Evolutionary conservation across 1,139 yeast species (phyloP), one percentile per base, ranked within the genome.

Genomic region (Kodamaea ohmeri): DNA sequence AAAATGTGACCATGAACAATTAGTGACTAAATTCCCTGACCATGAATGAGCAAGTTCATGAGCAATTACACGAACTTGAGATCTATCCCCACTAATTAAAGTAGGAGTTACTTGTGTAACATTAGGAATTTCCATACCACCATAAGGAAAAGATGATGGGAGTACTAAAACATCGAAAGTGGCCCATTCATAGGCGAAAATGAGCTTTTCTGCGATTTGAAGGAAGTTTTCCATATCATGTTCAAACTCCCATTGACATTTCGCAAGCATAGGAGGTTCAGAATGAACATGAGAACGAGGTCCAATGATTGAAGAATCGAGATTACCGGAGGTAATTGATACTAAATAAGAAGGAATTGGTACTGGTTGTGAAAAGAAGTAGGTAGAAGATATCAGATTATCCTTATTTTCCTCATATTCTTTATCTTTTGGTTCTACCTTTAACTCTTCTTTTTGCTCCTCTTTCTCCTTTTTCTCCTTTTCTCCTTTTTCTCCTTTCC

Each of bases 61-160:
- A 0, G 70, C 70, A 51, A 64, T 53, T 2, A 64, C 69, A 36
- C 54, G 58, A 13, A 60, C 61, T 42, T 64, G 67, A 6, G 66
- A 55, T 36, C 70, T 43, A 41, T 64, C 70, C 31, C 56, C 56
- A 46, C 65, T 52, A 15, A 64, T 56, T 34, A 64, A 51, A 3
- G 68, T 63, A 0, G 70, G 69, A 1, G 70, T 63, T 21, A 63
- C 65, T 46, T 61, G 65, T 1, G 68, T 62, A 42, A 63, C 55
- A 40, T 63, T 63, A 20, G 70, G 70, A 42, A 61, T 64, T 42
- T 64, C 70, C 70, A 64, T 64, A 9, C 69, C 70, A 12, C 70
- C 70, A 42, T 64, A 64, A 1, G 70, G 70, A 47, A 63, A 64
- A 38, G 61, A 58, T 36, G 55, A 47, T 2, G 69, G 69, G 18